Evolutionary conservation across 345 rosid genomes (phyloP), one percentile per base, ranked within the genome.

Genomic region (Trapa bicornis): DNA sequence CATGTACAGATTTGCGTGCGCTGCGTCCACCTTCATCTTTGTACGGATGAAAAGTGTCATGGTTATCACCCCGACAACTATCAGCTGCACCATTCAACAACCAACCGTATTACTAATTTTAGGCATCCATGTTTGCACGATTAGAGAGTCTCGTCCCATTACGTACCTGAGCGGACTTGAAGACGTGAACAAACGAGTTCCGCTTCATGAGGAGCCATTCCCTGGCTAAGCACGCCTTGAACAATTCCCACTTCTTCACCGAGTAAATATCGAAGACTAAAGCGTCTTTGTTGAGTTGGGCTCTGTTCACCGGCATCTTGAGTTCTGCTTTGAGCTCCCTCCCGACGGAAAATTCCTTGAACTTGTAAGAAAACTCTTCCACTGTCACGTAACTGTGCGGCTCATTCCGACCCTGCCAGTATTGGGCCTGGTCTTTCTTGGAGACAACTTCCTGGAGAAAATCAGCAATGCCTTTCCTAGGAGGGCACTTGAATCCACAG

Each of bases 381-480:
- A 78, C 82, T 10, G 89, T 72, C 69, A 87, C 71, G 77, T 79
- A 80, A 11, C 65, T 73, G 63, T 84, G 66, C 17, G 87, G 78
- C 35, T 32, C 65, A 37, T 84, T 77, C 6, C 9, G 22, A 9
- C 58, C 56, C 33, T 54, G 65, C 94, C 94, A 83, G 48, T 87
- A 87, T 38, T 82, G 86, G 29, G 81, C 81, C 71, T 90, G 97
- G 70, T 90, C 89, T 47, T 84, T 90, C 63, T 69, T 65, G 32
- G 89, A 90, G 16, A 87, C 76, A 3, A 87, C 86, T 71, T 89
- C 94, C 75, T 89, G 94, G 67, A 89, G 74, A 69, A 89, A 89
- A 61, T 89, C 91, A 37, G 88, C 89, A 16, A 83, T 71, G 12
- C 88, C 94, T 78, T 87, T 89, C 43, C 94, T 73, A 41, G 70